Conservation (phyloP, 1,284 basidiomycete species). For the Bondarzewia mesenterica region DNA sequence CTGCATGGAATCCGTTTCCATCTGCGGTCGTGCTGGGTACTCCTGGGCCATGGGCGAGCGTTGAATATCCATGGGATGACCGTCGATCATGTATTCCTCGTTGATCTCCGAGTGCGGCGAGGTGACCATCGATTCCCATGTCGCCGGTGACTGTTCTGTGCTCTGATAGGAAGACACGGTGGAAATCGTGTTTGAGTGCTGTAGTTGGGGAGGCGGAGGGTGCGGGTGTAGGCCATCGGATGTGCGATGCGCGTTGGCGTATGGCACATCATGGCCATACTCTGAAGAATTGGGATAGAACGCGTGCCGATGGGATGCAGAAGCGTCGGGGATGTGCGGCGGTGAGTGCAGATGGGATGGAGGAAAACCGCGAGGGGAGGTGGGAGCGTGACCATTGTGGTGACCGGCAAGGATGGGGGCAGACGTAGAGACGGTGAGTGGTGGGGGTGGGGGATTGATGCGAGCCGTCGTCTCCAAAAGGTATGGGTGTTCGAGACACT, state of each 20-base stretch:
- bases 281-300: slow-evolving; percentile 35
- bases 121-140: slow-evolving; percentile 54
- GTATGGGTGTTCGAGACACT: slow-evolving; percentile 88
- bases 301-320: slow-evolving; percentile 48
- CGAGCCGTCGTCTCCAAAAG: slow-evolving; percentile 65
- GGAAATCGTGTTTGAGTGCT: slow-evolving; percentile 16
- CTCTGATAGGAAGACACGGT: slow-evolving; percentile 23
- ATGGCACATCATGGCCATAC: slow-evolving; percentile 14
- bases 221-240: slow-evolving; percentile 10
- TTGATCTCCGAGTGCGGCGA: slow-evolving; percentile 37
- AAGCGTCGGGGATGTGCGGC: slow-evolving; percentile 34
- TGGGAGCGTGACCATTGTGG: slow-evolving; percentile 30
- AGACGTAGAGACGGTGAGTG: slow-evolving; percentile 24
- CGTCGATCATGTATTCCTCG: slow-evolving; percentile 28
- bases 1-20: slow-evolving; percentile 32
- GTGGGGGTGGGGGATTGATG: slow-evolving; percentile 47
- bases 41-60: slow-evolving; percentile 44
- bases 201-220: slow-evolving; percentile 9
- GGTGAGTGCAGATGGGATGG: slow-evolving; percentile 48
- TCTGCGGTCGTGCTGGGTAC: slow-evolving; percentile 33
- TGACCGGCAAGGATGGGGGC: slow-evolving; percentile 16
- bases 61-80: slow-evolving; percentile 43
- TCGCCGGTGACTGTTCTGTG: slow-evolving; percentile 14
- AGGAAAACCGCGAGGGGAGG: slow-evolving; percentile 48
- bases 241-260: slow-evolving; percentile 10